A percentile compares a stretch with the other conserved stretches of the same genome.
These are phyloP conservation scores for Pseudomassariella vexata DNA, from an alignment of 2,329 filamentous ascomycete genomes.

Conservation along the genomic window DNA sequence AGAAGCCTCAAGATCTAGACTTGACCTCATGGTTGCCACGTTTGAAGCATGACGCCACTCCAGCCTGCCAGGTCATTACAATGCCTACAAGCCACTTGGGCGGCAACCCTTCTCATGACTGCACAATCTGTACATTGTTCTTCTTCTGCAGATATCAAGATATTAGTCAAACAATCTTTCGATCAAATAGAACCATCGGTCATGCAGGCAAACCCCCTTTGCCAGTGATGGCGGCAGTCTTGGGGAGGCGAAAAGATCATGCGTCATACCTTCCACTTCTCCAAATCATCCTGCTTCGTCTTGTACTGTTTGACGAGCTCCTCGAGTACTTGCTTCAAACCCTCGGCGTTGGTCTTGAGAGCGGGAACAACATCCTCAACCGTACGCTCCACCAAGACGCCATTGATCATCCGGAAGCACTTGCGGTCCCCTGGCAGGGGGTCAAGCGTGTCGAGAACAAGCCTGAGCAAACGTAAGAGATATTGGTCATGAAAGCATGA, in stretches of 20 bases:
- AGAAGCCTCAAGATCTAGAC: too few species aligned
- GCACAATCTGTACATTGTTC: conserved; percentile 83
- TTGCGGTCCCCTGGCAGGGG: conserved; percentile 82
- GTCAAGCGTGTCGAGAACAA: conserved; percentile 86
- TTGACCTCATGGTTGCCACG: too few species aligned
- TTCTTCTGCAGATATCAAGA: conserved; percentile 59
- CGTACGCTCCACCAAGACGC: conserved; percentile 88
- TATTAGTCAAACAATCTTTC: conserved; percentile 12
- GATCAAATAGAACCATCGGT: too few species aligned
- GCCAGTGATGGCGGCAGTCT: conserved; percentile 8
- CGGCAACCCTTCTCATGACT: too few species aligned
- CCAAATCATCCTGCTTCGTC: conserved; percentile 86
- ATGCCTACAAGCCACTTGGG: too few species aligned
- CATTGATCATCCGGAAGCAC: conserved; percentile 98
- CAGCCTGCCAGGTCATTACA: too few species aligned
- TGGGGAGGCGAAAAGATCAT: conserved; percentile 6
- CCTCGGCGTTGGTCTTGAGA: conserved; percentile 88
- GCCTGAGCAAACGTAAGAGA: conserved; percentile 47
- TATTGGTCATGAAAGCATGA: conserved; percentile 12
- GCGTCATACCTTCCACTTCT: conserved; percentile 85
- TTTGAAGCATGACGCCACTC: too few species aligned
- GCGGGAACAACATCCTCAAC: conserved; percentile 89
- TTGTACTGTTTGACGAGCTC: conserved; percentile 97
- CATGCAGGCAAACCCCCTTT: too few species aligned
- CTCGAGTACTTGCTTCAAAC: conserved; percentile 87